These are phyloP conservation scores for Arabidopsis arenosa DNA, from an alignment of 345 rosid species.

Conservation along the genomic window DNA sequence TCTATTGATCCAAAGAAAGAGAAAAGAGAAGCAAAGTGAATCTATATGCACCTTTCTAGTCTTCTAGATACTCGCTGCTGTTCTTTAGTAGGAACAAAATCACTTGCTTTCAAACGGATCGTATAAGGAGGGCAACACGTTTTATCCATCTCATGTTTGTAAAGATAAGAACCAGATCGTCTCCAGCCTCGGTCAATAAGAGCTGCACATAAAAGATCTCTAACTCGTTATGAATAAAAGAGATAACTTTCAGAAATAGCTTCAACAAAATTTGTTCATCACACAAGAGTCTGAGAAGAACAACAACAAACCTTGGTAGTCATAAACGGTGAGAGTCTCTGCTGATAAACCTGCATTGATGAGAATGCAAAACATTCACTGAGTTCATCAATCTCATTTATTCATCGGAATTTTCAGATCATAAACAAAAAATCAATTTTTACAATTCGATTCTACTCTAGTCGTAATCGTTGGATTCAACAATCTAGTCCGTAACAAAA, in stretches of 20 bases:
- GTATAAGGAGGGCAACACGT: slow-evolving; percentile 98
- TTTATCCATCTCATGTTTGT: slow-evolving; percentile 90
- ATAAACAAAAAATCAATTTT: not conserved
- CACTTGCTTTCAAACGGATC: slow-evolving; percentile 79
- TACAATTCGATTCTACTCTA: not conserved
- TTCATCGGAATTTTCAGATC: not conserved
- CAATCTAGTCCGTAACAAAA: slow-evolving; percentile 5
- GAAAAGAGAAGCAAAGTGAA: not conserved
- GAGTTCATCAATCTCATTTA: not conserved
- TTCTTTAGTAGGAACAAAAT: slow-evolving; percentile 80
- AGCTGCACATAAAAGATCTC: slow-evolving; percentile 47
- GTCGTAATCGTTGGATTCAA: slow-evolving; percentile 9
- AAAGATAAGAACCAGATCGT: slow-evolving; percentile 81
- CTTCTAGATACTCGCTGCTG: slow-evolving; percentile 70
- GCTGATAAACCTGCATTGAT: slow-evolving; percentile 67
- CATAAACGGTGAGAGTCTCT: slow-evolving; percentile 72
- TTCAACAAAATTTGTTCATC: slow-evolving; percentile 23
- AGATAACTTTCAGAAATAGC: not conserved
- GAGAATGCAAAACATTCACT: slow-evolving; percentile 11
- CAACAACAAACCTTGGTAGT: slow-evolving; percentile 77
- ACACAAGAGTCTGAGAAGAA: slow-evolving; percentile 4
- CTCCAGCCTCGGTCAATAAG: slow-evolving; percentile 98
- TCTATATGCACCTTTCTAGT: slow-evolving; percentile 64
- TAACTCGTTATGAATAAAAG: not conserved
- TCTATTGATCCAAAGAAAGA: slow-evolving; percentile 1